phyloP scores from a whole-genome alignment of 352 stramenopile species.

The Phytophthora hibernalis region DNA sequence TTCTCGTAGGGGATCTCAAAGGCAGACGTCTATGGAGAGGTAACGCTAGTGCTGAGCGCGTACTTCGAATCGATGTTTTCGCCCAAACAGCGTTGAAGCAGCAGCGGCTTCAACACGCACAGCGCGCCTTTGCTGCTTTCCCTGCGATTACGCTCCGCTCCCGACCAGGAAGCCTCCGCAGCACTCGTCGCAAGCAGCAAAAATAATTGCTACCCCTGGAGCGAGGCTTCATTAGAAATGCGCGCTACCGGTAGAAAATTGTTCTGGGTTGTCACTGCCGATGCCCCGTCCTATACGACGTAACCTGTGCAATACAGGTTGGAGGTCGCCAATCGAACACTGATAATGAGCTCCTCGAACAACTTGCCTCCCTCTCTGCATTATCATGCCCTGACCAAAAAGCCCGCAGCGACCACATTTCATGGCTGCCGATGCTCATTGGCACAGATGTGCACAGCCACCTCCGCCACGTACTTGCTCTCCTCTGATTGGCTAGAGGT shows the following conservation, averaged over 20 bases:
- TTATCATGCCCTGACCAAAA: too few species aligned
- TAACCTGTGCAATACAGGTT: background rate
- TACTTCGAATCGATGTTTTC: too few species aligned
- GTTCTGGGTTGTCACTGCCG: too few species aligned
- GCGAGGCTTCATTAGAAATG: too few species aligned
- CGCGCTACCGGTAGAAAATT: too few species aligned
- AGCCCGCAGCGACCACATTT: background rate
- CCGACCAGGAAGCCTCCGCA: background rate
- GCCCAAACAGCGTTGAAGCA: background rate
- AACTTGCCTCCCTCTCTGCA: too few species aligned
- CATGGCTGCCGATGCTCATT: background rate
- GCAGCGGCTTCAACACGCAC: background rate
- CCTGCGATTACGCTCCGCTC: background rate
- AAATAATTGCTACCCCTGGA: background rate
- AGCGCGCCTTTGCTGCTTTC: background rate
- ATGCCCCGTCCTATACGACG: background rate
- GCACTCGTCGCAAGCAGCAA: background rate
- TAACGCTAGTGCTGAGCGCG: too few species aligned
- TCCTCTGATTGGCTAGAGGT: slow-evolving; percentile 14
- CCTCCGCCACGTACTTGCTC: slow-evolving; percentile 9
- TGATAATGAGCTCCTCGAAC: too few species aligned
- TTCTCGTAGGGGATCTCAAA: too few species aligned
- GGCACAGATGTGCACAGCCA: background rate
- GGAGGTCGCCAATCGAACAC: background rate
- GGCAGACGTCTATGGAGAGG: too few species aligned